Base-by-base conservation (phyloP, 805 yeast genomes). In the Ogataea nitratoaversa region DNA sequence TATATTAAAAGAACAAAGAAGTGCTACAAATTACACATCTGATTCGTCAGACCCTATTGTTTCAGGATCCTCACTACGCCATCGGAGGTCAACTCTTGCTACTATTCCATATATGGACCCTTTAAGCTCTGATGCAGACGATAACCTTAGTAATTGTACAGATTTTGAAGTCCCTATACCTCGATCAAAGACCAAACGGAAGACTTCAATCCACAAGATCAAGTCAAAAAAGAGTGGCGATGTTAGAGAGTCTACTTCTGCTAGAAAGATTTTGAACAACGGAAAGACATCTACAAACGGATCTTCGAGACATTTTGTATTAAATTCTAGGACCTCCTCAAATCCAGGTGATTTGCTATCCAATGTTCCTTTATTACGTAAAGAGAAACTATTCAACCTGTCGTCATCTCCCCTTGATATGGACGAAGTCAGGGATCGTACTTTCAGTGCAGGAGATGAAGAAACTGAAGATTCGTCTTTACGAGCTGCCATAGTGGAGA, bases 311-410 rank as follows among this genome's bases (percentile, higher is more conserved):
- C 75, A 75, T 47, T 74, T 76, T 30, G 75, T 63, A 4, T 62
- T 83, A 27, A 76, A 72, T 19, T 70, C 84, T 2, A 65, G 81
- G 36, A 72, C 74, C 38, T 63, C 75, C 4, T 66, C 80, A 14
- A 87, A 84, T 53, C 95, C 96, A 0, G 96, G 96, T 22, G 95
- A 88, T 56, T 67, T 89, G 37, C 63, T 89, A 9, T 84, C 95
- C 0, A 84, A 83, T 40, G 95, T 82, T 1, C 93, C 95, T 1
- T 58, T 84, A 7, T 52, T 56, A 22, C 45, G 53, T 36, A 41
- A 39, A 16, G 53, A 43, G 2, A 42, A 37, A 34, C 13, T 19
- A 2, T 18, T 24, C 7, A 24, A 40, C 16, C 18, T 36, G 14
- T n/a, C 23, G n/a, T 33, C 41, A 3, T 36, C 50, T 2, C 28